Base-by-base conservation (phyloP, 345 rosid species). In the Eucalyptus guilfoylei region DNA sequence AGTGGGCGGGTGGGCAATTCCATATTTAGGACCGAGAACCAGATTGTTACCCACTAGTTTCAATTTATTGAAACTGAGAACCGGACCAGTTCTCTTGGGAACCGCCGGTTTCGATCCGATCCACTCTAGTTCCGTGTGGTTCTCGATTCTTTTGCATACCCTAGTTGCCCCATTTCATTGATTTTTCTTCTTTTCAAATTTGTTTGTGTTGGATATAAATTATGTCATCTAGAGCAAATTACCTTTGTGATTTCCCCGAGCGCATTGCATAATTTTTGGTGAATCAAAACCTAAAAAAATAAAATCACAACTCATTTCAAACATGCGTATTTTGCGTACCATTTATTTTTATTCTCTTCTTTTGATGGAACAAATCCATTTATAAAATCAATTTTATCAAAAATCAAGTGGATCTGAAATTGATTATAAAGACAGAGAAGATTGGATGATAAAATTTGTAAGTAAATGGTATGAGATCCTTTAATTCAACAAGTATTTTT, bases 1-100 rank as follows among this genome's bases (percentile, higher is more conserved):
- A 19, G 55, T 7, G 55, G 9, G 10, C 2, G 1, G 3, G 9
- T 50, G 23, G 23, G 24, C 0, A 4, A 2, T 52, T 52, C 2
- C 58, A 52, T 19, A 52, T 19, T 52, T 52, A 52, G 1, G 0
- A 52, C 0, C 1, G 4, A 1, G 24, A 52, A 52, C 2, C 4
- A 52, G 0, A 19, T 1, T 0, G 2, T 0, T 52, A 19, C 2
- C 55, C 2, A 52, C 5, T 19, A 3, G 24, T 19, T 52, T 52
- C 2, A 52, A 52, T 52, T 16, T 8, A 52, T 52, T 19, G 0
- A 19, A 52, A 3, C 1, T 0, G 2, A 52, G 24, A 52, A 52
- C 2, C 0, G 0, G 0, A 52, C 9, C 0, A 1, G 0, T 1
- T 52, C 24, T 1, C 10, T 52, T 52, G 2, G 4, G 10, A 52